Evolutionary conservation across 225 moss, liverwort and hornwort genomes (phyloP).

Genomic region (Polytrichum commune): DNA sequence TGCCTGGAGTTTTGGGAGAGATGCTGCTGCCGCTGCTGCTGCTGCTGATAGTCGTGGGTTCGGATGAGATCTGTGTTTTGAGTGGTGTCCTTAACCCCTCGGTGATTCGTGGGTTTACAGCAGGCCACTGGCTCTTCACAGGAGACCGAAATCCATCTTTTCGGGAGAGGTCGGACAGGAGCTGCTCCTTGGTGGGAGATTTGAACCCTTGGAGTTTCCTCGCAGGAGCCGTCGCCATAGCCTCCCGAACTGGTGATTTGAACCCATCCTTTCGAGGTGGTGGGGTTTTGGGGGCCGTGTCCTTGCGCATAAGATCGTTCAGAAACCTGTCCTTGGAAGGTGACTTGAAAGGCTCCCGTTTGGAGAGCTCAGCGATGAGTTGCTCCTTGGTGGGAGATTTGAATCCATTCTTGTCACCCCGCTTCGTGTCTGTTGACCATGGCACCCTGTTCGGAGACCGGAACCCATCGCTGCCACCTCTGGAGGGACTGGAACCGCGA

Average conservation of each 20-base stretch:
- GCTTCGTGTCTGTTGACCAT: slow-evolving; percentile 11
- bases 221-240: not conserved
- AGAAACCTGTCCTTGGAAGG: slow-evolving; percentile 8
- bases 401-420: not conserved
- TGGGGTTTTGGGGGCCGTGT: not conserved
- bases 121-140: slow-evolving; percentile 13
- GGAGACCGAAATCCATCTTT: slow-evolving; percentile 10
- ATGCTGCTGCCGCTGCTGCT: not conserved
- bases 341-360: slow-evolving; percentile 8
- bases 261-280: not conserved
- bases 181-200: slow-evolving; percentile 12
- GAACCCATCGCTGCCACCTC: slow-evolving; percentile 5
- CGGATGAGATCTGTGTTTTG: not conserved
- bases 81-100: slow-evolving; percentile 3
- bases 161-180: slow-evolving; percentile 1
- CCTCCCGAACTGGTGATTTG: slow-evolving; percentile 3
- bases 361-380: slow-evolving; percentile 1
- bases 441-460: slow-evolving; percentile 7
- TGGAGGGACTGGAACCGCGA: not conserved
- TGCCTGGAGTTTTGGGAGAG: not conserved
- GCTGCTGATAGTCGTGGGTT: not conserved
- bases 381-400: slow-evolving; percentile 11
- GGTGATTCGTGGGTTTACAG: slow-evolving; percentile 1
- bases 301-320: slow-evolving; percentile 4
- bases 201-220: slow-evolving; percentile 5